Evolutionary conservation across 2,329 filamentous ascomycete species (phyloP), one percentile per base, ranked within the genome.

Genomic region (Epichloe elymi): DNA sequence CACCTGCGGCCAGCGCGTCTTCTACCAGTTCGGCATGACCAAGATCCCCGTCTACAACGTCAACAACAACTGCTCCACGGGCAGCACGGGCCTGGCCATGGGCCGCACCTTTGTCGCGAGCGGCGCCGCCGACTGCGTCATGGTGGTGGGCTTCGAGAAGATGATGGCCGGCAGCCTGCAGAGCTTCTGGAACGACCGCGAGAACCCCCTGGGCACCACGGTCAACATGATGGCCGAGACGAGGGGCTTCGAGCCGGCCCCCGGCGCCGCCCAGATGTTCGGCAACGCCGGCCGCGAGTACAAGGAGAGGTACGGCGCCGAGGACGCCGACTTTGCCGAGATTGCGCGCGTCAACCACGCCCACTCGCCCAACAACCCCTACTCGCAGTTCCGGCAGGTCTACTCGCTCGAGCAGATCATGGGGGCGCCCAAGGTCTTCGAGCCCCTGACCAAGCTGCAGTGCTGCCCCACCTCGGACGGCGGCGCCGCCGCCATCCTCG

Each of bases 21-120:
- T 97, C 72, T 97, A 97, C 72, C 91, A 97, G 71, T 96, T 97
- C 68, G 93, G 91, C 73, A 90, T 97, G 84, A 96, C 90, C 42
- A 78, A 85, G 63, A 96, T 97, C 60, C 91, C 91, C 62, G 88
- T 97, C 65, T 90, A 94, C 76, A 97, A 97, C 64, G 88, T 95
- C 64, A 97, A 96, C 79, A 97, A 97, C 77, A 96, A 96, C 74
- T 97, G 91, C 76, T 88, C 87, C 4, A 97, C 91, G 0, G 93
- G 91, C n/a, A 89, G 85, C 4, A 95, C 91, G 0, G 93, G 91
- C 8, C 73, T 97, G 52, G 83, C 83, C 64, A 85, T 97, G 78
- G 93, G 79, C 2, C 76, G 89, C 36, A 88, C 83, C 49, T 76
- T 94, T 65, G 83, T 96, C 60, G 76, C 81, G 6, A 78, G 86